Conservation (phyloP, 129 eudicot genomes). For the Dittrichia graveolens region DNA sequence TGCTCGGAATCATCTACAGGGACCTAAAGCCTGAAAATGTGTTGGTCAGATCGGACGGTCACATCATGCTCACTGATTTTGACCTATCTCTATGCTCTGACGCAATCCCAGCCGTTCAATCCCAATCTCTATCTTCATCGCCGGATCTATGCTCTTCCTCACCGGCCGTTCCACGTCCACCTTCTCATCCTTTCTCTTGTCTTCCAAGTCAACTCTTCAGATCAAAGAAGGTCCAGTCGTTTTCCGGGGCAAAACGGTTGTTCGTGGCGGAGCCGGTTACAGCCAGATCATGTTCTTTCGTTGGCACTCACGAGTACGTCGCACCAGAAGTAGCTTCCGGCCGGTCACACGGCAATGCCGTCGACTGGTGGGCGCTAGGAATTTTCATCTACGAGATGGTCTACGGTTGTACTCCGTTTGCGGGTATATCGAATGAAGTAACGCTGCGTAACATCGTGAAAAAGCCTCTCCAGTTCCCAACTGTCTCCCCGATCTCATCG, state of each 20-base stretch:
- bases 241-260: conserved; percentile 44
- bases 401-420: conserved; percentile 89
- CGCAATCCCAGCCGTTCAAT: conserved; percentile 87
- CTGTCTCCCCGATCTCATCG: conserved; percentile 37
- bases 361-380: conserved; percentile 99
- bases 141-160: conserved; percentile 46
- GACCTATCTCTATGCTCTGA: conserved; percentile 88
- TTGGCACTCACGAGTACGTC: conserved; percentile 96
- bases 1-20: conserved; percentile 95
- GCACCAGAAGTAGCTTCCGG: conserved; percentile 95
- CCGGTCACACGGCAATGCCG: conserved; percentile 82
- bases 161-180: conserved; percentile 28
- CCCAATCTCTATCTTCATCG: conserved; percentile 44
- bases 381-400: conserved; percentile 86
- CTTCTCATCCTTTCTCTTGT: conserved; percentile 52
- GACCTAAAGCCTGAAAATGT: conserved; percentile 96
- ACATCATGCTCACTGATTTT: conserved; percentile 97
- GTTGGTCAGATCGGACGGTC: conserved; percentile 96
- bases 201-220: conserved; percentile 71
- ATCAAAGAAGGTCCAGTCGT: conserved; percentile 68
- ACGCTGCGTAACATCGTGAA: conserved; percentile 76
- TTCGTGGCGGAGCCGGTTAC: conserved; percentile 92
- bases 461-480: conserved; percentile 56
- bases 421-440: conserved; percentile 59
- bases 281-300: conserved; percentile 87